Evolutionary conservation across 108 stramenopile species (phyloP), one percentile per base, ranked within the genome.

Genomic region (Skeletonema potamos): DNA sequence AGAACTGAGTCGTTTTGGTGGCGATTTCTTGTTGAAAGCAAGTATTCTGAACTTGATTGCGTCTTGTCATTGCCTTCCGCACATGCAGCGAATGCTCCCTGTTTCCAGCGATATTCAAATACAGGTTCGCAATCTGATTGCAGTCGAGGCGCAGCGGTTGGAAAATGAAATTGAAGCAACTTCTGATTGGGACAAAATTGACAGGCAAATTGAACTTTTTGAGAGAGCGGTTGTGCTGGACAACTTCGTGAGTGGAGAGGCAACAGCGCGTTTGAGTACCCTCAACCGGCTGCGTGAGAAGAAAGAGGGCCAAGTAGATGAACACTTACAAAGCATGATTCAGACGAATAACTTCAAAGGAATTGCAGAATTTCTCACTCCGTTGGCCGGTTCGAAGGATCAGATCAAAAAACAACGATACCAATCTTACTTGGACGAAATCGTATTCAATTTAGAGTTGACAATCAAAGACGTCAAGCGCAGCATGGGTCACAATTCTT

Each of bases 371-470:
- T 74, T 87, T 34, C 36, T 87, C 7, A 7, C 60, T 22, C 86
- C 86, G 6, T 48, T 81, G 27, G 64, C 78, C 17, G 20, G 66
- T 10, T 76, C 86, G 11, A 76, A 81, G 32, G 84, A 84, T 54
- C 84, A 83, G 44, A 58, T 87, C 13, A 84, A 85, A 46, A 61
- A 70, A 34, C 66, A 83, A 43, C 83, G 80, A 43, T 85, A 70
- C 39, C 12, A 46, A 24, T 12, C 17, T 46, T 70, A 80, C 28
- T 29, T 41, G n/a, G 12, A 41, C 18, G 64, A 70, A 15, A 86
- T 81, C 20, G 22, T 29, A 27, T 58, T 72, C 9, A 54, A 30
- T 34, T 74, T 73, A 39, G 41, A 68, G 56, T 41, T 30, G 28
- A 34, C 44, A 2, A 51, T 77, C 12, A 54, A 46, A 27, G 22